phyloP scores from a whole-genome alignment of 2,329 filamentous ascomycete species.

The Verticillium alfalfae region DNA sequence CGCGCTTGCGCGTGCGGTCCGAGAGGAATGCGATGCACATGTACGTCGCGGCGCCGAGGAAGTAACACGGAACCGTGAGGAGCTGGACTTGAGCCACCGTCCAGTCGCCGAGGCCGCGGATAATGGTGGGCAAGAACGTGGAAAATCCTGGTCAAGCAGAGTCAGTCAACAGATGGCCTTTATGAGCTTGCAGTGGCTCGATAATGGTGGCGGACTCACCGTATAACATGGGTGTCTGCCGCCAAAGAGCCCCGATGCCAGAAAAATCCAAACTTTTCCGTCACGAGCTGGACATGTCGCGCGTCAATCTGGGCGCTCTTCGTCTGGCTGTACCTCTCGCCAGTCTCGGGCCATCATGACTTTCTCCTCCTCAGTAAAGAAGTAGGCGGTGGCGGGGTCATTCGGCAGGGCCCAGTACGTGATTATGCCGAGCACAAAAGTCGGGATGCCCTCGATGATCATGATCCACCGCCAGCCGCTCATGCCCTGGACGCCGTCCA shows the following conservation, averaged over 20 bases:
- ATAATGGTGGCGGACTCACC: slow-evolving; percentile 20
- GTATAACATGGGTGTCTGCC: slow-evolving; percentile 70
- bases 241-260: slow-evolving; percentile 63
- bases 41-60: slow-evolving; percentile 62
- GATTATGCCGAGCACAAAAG: slow-evolving; percentile 43
- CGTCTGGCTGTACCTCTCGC: slow-evolving; percentile 41
- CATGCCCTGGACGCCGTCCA: slow-evolving; percentile 61
- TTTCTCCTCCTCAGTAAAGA: slow-evolving; percentile 17
- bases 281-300: slow-evolving; percentile 68
- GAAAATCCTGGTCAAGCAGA: slow-evolving; percentile 37
- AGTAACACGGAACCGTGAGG: slow-evolving; percentile 60
- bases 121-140: slow-evolving; percentile 61
- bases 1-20: slow-evolving; percentile 56
- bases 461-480: slow-evolving; percentile 70
- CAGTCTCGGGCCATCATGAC: slow-evolving; percentile 24
- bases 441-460: slow-evolving; percentile 45
- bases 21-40: slow-evolving; percentile 61
- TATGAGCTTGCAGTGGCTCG: neutral
- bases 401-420: slow-evolving; percentile 51
- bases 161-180: neutral
- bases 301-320: slow-evolving; percentile 35
- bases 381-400: slow-evolving; percentile 29
- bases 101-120: slow-evolving; percentile 49
- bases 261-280: slow-evolving; percentile 73
- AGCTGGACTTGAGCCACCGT: slow-evolving; percentile 51